Conservation (phyloP, 192 early-diverging fungal species). For the Piromyces sp. region DNA sequence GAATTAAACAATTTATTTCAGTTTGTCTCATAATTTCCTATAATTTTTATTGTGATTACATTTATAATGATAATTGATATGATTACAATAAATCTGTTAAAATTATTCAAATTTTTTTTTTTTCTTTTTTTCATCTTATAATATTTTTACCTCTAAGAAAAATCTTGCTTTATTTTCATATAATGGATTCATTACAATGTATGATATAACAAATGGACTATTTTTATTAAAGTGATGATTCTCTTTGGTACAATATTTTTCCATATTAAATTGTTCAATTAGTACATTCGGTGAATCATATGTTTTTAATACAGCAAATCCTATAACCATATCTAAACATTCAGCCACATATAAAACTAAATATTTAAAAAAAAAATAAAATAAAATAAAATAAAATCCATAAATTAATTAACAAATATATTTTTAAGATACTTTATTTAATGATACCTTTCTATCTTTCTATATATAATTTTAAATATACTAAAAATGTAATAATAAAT, state of each 20-base stretch:
- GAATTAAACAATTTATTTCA: slow-evolving; percentile 15
- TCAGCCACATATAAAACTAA: slow-evolving; percentile 11
- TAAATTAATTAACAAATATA: too few relatives aligned
- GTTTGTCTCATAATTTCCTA: slow-evolving; percentile 23
- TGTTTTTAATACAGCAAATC: slow-evolving; percentile 12
- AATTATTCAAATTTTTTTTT: too few relatives aligned
- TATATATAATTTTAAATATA: too few relatives aligned
- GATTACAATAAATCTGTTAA: too few relatives aligned
- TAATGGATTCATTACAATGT: slow-evolving; percentile 23
- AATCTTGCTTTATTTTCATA: slow-evolving; percentile 20
- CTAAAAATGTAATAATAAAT: too few relatives aligned
- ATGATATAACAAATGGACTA: slow-evolving; percentile 8
- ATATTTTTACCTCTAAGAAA: slow-evolving; percentile 16
- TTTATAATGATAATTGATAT: too few relatives aligned
- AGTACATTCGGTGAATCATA: slow-evolving; percentile 6
- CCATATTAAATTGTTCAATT: slow-evolving; percentile 29
- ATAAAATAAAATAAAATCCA: too few relatives aligned
- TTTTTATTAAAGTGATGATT: slow-evolving; percentile 3
- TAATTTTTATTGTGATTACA: not conserved
- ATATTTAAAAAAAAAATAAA: too few relatives aligned
- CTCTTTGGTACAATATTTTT: slow-evolving; percentile 13
- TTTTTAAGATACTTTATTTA: too few relatives aligned
- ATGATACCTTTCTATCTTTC: too few relatives aligned
- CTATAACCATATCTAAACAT: slow-evolving; percentile 11
- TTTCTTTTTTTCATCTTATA: too few relatives aligned